These are phyloP conservation scores for Cladosporium colombiae DNA, from an alignment of 2,329 filamentous ascomycete genomes.

Conservation along the genomic window DNA sequence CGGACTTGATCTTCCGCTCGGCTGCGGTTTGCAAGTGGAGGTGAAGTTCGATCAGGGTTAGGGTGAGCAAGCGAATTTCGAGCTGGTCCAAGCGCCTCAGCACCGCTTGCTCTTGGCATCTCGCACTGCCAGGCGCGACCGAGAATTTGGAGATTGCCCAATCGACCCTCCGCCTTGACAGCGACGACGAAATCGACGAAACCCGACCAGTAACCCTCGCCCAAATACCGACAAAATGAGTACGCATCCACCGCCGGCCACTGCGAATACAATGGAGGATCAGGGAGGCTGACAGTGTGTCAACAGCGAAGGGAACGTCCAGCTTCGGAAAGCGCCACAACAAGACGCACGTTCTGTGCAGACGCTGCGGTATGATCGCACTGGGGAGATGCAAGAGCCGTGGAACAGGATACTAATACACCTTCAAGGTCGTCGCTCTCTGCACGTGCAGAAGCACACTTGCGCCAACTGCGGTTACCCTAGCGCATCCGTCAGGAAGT, in stretches of 20 bases:
- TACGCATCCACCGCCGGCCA: slow-evolving; percentile 20
- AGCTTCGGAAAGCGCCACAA: slow-evolving; percentile 84
- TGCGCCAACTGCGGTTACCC: slow-evolving; percentile 97
- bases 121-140: neutral
- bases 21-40: neutral
- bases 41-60: neutral
- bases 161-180: slow-evolving; percentile 12
- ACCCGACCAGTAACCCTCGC: slow-evolving; percentile 39
- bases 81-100: neutral
- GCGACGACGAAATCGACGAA: slow-evolving; percentile 20
- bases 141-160: neutral
- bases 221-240: slow-evolving; percentile 24
- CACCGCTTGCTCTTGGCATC: neutral
- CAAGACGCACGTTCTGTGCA: slow-evolving; percentile 98
- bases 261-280: slow-evolving; percentile 5
- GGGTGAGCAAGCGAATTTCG: neutral
- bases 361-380: slow-evolving; percentile 84
- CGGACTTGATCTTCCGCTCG: neutral
- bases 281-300: slow-evolving; percentile 45
- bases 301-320: slow-evolving; percentile 69
- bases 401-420: slow-evolving; percentile 30
- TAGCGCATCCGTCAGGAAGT: slow-evolving; percentile 95
- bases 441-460: slow-evolving; percentile 99
- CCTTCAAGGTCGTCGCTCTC: slow-evolving; percentile 79
- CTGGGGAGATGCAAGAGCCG: neutral